These are phyloP conservation scores for Poa annua DNA, from an alignment of 176 grass and related monocot species.

Conservation along the genomic window DNA sequence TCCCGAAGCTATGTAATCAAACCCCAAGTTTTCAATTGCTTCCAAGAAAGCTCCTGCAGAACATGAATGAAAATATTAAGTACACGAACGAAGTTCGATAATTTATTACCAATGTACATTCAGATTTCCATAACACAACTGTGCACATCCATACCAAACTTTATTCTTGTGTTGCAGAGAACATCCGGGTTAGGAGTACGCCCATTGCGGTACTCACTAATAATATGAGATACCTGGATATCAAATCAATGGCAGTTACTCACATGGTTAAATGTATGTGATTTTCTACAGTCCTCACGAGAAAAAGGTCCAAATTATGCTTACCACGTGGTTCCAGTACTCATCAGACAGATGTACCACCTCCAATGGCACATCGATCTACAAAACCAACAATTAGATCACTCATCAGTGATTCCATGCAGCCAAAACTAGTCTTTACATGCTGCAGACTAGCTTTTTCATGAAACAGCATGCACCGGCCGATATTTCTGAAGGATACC, in stretches of 20 bases:
- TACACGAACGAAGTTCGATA: neutral
- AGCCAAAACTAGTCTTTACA: neutral
- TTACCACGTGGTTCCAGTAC: constrained; percentile 98
- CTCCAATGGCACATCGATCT: constrained; percentile 86
- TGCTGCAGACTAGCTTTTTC: constrained; percentile 16
- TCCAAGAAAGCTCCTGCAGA: constrained; percentile 82
- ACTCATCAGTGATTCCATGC: neutral
- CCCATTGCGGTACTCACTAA: constrained; percentile 81
- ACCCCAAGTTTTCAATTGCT: constrained; percentile 73
- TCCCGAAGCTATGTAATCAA: constrained; percentile 95
- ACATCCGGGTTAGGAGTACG: constrained; percentile 93
- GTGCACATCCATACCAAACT: constrained; percentile 64
- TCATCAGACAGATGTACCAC: constrained; percentile 94
- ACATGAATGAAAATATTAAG: neutral
- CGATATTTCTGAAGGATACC: constrained; percentile 47
- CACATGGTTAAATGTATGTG: constrained; percentile 5
- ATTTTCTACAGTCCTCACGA: neutral
- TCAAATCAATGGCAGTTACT: constrained; percentile 31
- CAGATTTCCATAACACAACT: neutral
- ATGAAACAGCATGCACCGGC: neutral
- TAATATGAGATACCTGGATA: constrained; percentile 92
- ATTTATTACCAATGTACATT: neutral
- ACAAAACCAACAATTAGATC: constrained; percentile 18
- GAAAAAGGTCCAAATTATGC: neutral
- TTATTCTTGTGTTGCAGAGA: constrained; percentile 98